Evolutionary conservation across 2,329 filamentous ascomycete genomes (phyloP).

Genomic region (Fusarium pseudograminearum): DNA sequence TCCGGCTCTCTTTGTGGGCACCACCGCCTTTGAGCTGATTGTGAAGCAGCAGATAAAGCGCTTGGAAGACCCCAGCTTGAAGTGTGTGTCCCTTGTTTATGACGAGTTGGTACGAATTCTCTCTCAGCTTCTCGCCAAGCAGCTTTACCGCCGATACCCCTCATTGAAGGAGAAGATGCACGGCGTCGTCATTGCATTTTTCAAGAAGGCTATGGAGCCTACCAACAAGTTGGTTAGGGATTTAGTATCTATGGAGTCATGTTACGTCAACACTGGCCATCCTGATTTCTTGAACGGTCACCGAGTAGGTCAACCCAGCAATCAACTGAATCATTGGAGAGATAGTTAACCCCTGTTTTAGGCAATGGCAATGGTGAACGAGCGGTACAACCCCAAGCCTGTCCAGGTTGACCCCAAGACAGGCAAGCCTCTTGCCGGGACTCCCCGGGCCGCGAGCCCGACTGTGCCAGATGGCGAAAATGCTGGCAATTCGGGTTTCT

Average conservation of each 20-base stretch:
- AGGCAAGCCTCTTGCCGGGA: constrained; percentile 83
- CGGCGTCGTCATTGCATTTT: constrained; percentile 89
- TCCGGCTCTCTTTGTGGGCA: constrained; percentile 95
- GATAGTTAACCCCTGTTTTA: constrained; percentile 48
- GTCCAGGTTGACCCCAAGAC: constrained; percentile 98
- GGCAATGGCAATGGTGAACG: constrained; percentile 98
- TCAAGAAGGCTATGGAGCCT: constrained; percentile 98
- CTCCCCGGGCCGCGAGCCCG: constrained; percentile 82
- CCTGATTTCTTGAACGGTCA: constrained; percentile 98
- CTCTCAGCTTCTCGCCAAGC: constrained; percentile 87
- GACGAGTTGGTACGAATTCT: constrained; percentile 97
- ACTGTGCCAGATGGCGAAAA: constrained; percentile 67
- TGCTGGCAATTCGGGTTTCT: constrained; percentile 81
- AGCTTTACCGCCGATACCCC: constrained; percentile 93
- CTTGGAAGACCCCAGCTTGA: constrained; percentile 94
- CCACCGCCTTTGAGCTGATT: constrained; percentile 97
- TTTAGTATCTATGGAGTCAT: constrained; percentile 93
- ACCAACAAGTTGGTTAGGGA: constrained; percentile 97
- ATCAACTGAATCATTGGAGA: neutral
- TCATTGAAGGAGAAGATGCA: constrained; percentile 97
- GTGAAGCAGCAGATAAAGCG: constrained; percentile 99
- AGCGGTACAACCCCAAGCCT: constrained; percentile 88
- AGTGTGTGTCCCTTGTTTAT: constrained; percentile 97
- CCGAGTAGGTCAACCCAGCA: constrained; percentile 67
- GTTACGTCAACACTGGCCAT: constrained; percentile 98